Evolutionary conservation across 129 eudicot species (phyloP).

Genomic region (Solidago caesia): DNA sequence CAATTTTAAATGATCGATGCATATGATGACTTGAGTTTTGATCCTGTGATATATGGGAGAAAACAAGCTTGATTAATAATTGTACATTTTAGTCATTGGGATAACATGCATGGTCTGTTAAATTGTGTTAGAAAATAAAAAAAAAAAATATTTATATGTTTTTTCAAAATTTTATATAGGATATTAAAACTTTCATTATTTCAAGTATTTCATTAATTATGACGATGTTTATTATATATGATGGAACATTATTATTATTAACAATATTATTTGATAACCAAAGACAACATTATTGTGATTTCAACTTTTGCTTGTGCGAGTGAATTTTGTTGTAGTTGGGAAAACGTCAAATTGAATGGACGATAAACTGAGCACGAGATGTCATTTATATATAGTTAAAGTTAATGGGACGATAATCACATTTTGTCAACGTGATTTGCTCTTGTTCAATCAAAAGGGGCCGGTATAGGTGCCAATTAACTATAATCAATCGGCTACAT

Average conservation of each 20-base stretch:
- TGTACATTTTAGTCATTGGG: constrained; percentile 17
- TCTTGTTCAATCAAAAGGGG: constrained; percentile 7
- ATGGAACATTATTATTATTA: not conserved
- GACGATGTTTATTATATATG: not conserved
- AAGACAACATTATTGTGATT: no score
- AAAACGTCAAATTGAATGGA: constrained; percentile 6
- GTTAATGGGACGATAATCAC: not conserved
- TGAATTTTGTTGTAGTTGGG: not conserved
- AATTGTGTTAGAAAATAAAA: not conserved
- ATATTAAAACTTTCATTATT: not conserved
- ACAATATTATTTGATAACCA: no score
- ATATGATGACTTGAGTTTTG: not conserved
- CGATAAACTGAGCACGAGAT: not conserved
- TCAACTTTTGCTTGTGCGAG: not conserved
- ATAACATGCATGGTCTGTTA: constrained; percentile 19
- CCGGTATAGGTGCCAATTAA: constrained; percentile 12
- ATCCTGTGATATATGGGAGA: constrained; percentile 29
- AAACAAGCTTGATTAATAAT: constrained; percentile 21
- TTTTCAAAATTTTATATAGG: not conserved
- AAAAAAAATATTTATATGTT: no score
- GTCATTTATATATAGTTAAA: constrained; percentile 10
- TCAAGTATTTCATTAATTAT: not conserved
- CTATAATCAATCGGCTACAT: not conserved
- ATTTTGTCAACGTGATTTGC: not conserved
- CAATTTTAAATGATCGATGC: constrained; percentile 12